A percentile compares a stretch with the other conserved stretches of the same genome.
Evolutionary conservation across 2,329 filamentous ascomycete species (phyloP).

Genomic region (Basipetospora chlamydospora): DNA sequence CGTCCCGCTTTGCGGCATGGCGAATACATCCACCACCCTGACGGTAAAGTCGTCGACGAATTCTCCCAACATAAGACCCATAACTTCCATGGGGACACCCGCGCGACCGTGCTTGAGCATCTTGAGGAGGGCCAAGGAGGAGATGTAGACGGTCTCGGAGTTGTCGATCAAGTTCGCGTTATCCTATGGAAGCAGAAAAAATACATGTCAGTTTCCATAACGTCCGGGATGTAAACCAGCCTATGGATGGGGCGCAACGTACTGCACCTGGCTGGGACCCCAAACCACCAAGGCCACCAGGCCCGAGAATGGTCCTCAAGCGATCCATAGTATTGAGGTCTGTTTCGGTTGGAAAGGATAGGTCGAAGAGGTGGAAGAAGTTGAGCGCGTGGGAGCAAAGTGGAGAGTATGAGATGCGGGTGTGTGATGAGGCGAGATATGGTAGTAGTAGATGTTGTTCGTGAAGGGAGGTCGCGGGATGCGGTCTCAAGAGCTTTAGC

Average conservation of each 20-base stretch:
- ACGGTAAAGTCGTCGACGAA: conserved; percentile 50
- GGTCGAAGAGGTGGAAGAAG: not conserved
- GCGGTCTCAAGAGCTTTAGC: too few relatives aligned
- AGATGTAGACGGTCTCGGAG: conserved; percentile 98
- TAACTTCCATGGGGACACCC: conserved; percentile 98
- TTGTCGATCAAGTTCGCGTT: conserved; percentile 91
- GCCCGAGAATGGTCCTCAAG: conserved; percentile 76
- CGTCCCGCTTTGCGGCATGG: conserved; percentile 97
- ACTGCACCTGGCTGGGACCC: conserved; percentile 24
- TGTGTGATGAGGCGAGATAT: conserved; percentile 1
- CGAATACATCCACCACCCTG: conserved; percentile 94
- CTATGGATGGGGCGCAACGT: conserved; percentile 1
- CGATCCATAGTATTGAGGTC: conserved; percentile 57
- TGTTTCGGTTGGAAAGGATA: not conserved
- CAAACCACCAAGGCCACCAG: conserved; percentile 49
- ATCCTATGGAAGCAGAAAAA: conserved; percentile 56
- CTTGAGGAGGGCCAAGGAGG: conserved; percentile 89
- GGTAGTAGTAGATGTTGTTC: not conserved
- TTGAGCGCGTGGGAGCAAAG: not conserved
- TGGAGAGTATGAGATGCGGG: not conserved
- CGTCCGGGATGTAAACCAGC: too few relatives aligned
- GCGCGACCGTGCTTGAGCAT: conserved; percentile 97
- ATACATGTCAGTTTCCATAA: conserved; percentile 1
- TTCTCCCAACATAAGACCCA: conserved; percentile 71
- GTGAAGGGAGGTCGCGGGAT: not conserved